Conservation (phyloP, 805 yeast species). For the Priceomyces haplophilus region DNA sequence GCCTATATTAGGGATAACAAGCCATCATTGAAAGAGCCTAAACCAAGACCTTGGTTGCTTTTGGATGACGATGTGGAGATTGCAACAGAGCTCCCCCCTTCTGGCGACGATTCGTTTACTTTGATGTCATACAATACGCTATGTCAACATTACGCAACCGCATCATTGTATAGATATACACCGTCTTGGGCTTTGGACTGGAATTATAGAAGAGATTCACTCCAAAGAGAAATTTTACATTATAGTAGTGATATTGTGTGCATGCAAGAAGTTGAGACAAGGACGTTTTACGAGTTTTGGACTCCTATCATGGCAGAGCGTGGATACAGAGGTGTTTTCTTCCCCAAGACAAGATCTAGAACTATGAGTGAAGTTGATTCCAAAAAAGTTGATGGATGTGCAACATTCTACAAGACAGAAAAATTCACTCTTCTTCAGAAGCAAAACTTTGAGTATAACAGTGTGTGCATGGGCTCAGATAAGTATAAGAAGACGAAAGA, state of each 20-base stretch:
- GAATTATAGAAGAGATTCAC: constrained; percentile 79
- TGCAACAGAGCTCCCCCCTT: constrained; percentile 27
- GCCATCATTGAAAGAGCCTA: constrained; percentile 62
- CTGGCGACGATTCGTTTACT: constrained; percentile 53
- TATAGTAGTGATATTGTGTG: constrained; percentile 77
- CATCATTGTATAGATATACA: constrained; percentile 87
- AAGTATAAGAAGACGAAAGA: constrained; percentile 92
- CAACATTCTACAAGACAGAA: constrained; percentile 74
- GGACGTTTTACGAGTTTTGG: constrained; percentile 85
- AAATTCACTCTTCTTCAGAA: constrained; percentile 71
- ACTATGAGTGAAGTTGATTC: constrained; percentile 81
- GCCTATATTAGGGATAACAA: constrained; percentile 78
- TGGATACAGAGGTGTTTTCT: constrained; percentile 81
- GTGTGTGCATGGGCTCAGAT: constrained; percentile 74
- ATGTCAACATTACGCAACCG: constrained; percentile 94
- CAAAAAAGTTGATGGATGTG: constrained; percentile 96
- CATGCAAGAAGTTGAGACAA: constrained; percentile 92
- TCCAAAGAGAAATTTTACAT: constrained; percentile 68
- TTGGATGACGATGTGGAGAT: constrained; percentile 76
- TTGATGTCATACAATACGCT: constrained; percentile 84
- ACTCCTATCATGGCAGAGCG: constrained; percentile 62
- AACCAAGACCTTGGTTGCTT: constrained; percentile 79
- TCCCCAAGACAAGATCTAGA: constrained; percentile 86
- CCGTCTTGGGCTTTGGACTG: constrained; percentile 97
- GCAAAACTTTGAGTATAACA: constrained; percentile 76